Evolutionary conservation across 1,284 basidiomycete genomes (phyloP).

Genomic region (Dichomitus squalens): DNA sequence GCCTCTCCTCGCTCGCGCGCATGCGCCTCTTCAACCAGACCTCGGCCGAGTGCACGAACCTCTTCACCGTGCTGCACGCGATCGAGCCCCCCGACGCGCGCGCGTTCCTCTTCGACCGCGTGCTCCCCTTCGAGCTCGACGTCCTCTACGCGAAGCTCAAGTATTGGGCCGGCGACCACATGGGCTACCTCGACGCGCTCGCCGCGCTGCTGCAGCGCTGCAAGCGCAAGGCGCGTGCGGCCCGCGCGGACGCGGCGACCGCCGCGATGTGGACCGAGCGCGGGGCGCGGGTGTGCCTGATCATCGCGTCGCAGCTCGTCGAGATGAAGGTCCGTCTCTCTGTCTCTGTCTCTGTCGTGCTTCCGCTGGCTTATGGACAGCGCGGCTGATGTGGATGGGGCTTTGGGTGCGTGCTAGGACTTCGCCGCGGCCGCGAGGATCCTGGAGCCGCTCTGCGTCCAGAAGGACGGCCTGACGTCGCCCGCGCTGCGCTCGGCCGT

Average conservation of each 20-base stretch:
- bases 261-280: constrained; percentile 80
- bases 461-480: constrained; percentile 39
- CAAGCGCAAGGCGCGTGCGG: constrained; percentile 54
- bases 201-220: constrained; percentile 79
- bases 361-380: background rate
- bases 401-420: too few relatives aligned
- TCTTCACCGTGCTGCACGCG: constrained; percentile 70
- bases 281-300: constrained; percentile 65
- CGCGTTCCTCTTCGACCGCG: constrained; percentile 54
- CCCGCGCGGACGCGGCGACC: constrained; percentile 39
- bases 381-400: background rate
- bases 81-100: constrained; percentile 54
- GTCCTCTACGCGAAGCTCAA: constrained; percentile 70
- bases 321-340: constrained; percentile 48
- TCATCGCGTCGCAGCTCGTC: constrained; percentile 72
- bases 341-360: background rate
- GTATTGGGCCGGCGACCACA: constrained; percentile 76
- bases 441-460: constrained; percentile 61
- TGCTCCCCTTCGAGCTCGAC: constrained; percentile 80
- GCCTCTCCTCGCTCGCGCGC: constrained; percentile 73
- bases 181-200: constrained; percentile 78
- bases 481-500: constrained; percentile 65
- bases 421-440: constrained; percentile 64
- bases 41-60: constrained; percentile 75
- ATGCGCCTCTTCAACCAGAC: constrained; percentile 82